phyloP scores from a whole-genome alignment of 164 flowering plant species.

The Vitis rupestris region DNA sequence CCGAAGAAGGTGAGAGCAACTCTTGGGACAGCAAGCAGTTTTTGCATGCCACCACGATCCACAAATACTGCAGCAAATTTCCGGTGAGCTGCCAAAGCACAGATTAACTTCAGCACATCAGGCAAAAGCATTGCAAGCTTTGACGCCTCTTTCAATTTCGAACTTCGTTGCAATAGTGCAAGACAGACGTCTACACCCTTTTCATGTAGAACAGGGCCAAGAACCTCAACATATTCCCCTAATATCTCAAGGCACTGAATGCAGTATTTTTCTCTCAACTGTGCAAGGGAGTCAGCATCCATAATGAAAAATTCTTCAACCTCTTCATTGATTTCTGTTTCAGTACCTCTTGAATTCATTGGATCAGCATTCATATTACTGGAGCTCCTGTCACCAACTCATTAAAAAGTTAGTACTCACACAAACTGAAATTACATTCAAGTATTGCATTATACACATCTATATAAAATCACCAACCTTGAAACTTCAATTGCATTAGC shows the following conservation, averaged over 20 bases:
- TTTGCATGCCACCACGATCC: constrained; percentile 97
- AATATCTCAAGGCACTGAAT: constrained; percentile 85
- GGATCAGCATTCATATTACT: constrained; percentile 31
- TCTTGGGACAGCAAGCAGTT: constrained; percentile 80
- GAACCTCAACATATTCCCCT: constrained; percentile 95
- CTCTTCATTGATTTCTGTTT: constrained; percentile 58
- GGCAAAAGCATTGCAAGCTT: constrained; percentile 50
- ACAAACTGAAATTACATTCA: neutral
- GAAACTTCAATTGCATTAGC: constrained; percentile 72
- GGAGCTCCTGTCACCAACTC: constrained; percentile 44
- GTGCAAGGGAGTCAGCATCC: constrained; percentile 60
- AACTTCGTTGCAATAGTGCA: constrained; percentile 61
- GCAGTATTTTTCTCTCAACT: constrained; percentile 76
- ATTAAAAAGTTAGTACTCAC: constrained; percentile 1
- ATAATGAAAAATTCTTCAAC: constrained; percentile 59
- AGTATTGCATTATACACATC: neutral
- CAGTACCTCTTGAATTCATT: constrained; percentile 21
- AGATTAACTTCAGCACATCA: constrained; percentile 83
- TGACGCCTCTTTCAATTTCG: constrained; percentile 42
- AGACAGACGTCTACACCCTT: constrained; percentile 97
- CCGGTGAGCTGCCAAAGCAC: constrained; percentile 92
- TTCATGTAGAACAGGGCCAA: constrained; percentile 95
- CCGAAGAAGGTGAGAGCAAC: constrained; percentile 70
- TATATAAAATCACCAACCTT: constrained; percentile 43
- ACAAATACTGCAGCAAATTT: constrained; percentile 94